Evolutionary conservation across 2,329 filamentous ascomycete species (phyloP).

Genomic region (Ophiostoma perfectum): DNA sequence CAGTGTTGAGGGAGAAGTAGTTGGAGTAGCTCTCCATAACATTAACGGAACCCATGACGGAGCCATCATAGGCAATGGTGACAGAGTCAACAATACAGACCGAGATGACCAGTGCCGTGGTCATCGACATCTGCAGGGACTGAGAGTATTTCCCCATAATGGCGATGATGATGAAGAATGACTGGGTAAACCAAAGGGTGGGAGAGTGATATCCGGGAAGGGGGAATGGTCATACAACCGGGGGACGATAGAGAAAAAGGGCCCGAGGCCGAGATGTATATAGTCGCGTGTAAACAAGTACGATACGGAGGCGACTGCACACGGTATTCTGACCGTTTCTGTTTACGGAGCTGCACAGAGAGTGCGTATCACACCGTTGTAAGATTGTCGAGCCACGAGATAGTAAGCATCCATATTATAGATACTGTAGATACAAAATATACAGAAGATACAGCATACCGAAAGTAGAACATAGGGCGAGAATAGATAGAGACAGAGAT

Average conservation of each 20-base stretch:
- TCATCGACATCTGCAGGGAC: constrained; percentile 25
- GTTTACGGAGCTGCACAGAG: background rate
- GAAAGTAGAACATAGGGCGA: too few species aligned
- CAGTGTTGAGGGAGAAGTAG: constrained; percentile 34
- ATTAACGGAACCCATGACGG: constrained; percentile 35
- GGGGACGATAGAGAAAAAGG: background rate
- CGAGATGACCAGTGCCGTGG: constrained; percentile 27
- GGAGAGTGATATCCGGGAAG: background rate
- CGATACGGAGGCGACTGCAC: background rate
- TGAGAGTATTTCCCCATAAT: constrained; percentile 11
- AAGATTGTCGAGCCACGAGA: background rate
- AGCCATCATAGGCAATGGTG: constrained; percentile 32
- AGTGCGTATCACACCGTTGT: background rate
- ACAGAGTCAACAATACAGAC: constrained; percentile 24
- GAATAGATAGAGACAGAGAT: background rate
- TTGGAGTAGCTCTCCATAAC: constrained; percentile 33
- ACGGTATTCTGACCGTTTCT: background rate
- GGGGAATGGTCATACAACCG: background rate
- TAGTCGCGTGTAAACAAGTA: background rate
- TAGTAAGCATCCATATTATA: background rate
- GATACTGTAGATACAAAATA: constrained; percentile 2
- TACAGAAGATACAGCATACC: background rate
- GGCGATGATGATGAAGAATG: background rate
- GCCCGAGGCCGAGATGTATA: background rate
- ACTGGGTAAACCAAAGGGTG: background rate